Evolutionary conservation across 768 basidiomycete genomes (phyloP), one percentile per base, ranked within the genome.

Genomic region (Omphalotus guepiniiformis): DNA sequence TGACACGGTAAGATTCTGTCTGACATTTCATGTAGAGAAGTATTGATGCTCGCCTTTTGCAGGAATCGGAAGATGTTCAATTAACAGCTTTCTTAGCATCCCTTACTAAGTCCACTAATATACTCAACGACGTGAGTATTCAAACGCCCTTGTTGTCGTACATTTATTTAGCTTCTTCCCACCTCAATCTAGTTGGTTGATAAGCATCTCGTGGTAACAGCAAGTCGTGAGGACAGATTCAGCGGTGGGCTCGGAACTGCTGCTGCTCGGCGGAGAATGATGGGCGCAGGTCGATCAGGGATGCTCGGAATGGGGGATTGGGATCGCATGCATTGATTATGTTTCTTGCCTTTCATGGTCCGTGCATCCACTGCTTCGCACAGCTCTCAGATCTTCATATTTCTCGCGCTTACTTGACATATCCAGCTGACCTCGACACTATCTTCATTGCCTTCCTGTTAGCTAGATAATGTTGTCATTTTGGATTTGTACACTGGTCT

Each of bases 31-130:
- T 28, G 28, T 27, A 40, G 11, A 6, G 26, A 16, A 25, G 26
- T 22, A 13, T 30, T 8, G 9, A 39, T 25, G 19, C n/a, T 27
- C 36, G 29, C 19, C 26, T 43, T 36, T 23, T 43, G 19, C 56
- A 96, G 93, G 95, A 99, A 79, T 92, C 94, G 65, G 88, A 87
- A 58, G 94, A 99, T 61, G 93, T 95, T 13, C 92, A 96, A 51
- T 71, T 99, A 23, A 96, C 93, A 1, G 84, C 87, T 7, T 90
- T 91, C 66, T 72, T 99, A 11, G 84, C 92, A 1, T 80, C 83
- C 12, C 66, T 99, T 49, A 97, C 94, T 6, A 94, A 93, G 66
- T 88, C 89, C 25, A 76, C 94, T 13, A 85, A 85, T 54, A 79
- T 85, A 8, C 65, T 97, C 49, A 97, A 94, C 61, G 92, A 95